Base-by-base conservation (phyloP, 2,329 filamentous ascomycete species). In the Aspergillus clavatus region DNA sequence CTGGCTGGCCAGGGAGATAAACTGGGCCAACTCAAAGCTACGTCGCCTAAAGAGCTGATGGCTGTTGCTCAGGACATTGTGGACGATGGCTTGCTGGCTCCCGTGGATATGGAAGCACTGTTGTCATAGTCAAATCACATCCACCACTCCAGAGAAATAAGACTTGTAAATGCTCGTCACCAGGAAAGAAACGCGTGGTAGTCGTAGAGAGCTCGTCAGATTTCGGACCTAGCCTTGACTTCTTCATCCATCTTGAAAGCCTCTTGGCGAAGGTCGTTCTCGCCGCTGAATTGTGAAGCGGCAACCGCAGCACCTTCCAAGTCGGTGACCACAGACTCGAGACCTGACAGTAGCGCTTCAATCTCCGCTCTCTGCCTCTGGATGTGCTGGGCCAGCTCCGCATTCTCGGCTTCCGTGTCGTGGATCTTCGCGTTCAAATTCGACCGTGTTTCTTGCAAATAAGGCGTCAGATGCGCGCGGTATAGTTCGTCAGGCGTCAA, bases 271-370 rank as follows among this genome's bases (percentile, higher is more conserved):
- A 74, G 53, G 38, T 59, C 59, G 46, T 66, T 57, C 46, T 70
- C 60, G 27, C 53, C 50, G 46, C 63, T 65, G 49, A 66, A 71
- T 37, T 69, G 59, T 6, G 61, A 59, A 49, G 72, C 69, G 8
- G 71, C 69, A 18, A 63, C 61, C 22, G 70, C 70, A 37, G 73
- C 72, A 3, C 68, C 72, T 55, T 82, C 78, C 35, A 84, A 59
- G 61, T 83, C 81, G 23, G 64, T 65, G 37, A 83, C 73, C 10
- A 81, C 73, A 37, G 64, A 67, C 58, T 83, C 80, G 24, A 84
- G 60, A 14, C 74, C 71, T 14, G 68, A 65, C 16, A 84, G 63
- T 42, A 84, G 59, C 18, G 61, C 69, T 51, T 79, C 73, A 37
- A 84, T 81, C 55, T 84, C 79, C 38, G 68, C 64, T 46, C 78